Conservation (phyloP, 2,329 filamentous ascomycete species). For the Diaporthe aspalathi region DNA sequence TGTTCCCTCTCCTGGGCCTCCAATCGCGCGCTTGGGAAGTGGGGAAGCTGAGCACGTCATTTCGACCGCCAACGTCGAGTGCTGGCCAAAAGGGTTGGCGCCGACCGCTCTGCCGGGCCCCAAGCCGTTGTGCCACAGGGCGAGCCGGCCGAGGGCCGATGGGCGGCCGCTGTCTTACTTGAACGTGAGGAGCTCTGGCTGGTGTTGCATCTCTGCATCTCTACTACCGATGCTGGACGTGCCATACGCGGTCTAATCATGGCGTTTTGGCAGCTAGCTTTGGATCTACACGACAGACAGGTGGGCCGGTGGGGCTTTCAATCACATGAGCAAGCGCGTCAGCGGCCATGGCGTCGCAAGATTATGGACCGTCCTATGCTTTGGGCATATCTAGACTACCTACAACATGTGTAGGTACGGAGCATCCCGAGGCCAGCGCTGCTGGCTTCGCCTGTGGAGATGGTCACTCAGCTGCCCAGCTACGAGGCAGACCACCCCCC, state of each 20-base stretch:
- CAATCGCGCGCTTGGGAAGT: constrained; percentile 28
- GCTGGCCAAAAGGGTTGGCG: constrained; percentile 14
- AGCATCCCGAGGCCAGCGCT: neutral
- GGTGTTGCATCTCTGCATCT: constrained; percentile 1
- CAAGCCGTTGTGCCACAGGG: neutral
- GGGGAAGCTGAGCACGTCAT: constrained; percentile 38
- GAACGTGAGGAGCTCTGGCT: neutral
- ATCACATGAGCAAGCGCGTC: neutral
- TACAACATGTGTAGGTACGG: no score
- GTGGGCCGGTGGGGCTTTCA: neutral
- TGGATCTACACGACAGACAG: constrained; percentile 8
- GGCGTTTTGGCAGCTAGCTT: neutral
- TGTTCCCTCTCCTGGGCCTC: constrained; percentile 8
- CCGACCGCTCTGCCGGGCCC: neutral
- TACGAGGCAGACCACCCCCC: neutral
- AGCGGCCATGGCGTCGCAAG: neutral
- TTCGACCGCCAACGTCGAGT: constrained; percentile 31
- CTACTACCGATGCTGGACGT: neutral
- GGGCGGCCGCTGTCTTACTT: constrained; percentile 15
- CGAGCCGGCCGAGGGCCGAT: constrained; percentile 24
- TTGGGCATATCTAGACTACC: neutral
- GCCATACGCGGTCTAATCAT: neutral
- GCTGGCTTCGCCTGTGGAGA: neutral
- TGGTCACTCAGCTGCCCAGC: neutral
- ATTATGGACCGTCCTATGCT: neutral